Base-by-base conservation (phyloP, 1,139 yeast species). In the Geotrichum fermentans region DNA sequence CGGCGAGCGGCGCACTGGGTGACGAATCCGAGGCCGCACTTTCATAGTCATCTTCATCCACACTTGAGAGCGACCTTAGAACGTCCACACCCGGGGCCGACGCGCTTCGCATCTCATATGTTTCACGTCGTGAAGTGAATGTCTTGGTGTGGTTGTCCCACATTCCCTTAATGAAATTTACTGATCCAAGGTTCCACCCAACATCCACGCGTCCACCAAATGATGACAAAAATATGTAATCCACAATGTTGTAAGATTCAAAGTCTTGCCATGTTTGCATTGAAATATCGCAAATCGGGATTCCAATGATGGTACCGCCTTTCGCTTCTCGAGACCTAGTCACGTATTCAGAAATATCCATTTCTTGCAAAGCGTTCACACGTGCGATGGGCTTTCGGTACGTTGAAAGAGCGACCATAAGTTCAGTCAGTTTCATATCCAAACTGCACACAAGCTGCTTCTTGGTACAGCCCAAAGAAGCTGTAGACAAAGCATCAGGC, bases 141-240 rank as follows among this genome's bases (percentile, higher is more conserved):
- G 85, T 76, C 36, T 75, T 71, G 0, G 78, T 79, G 67, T 90
- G 96, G 2, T 89, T 79, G 11, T 83, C 73, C 83, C 84, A 86
- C 96, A 92, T 88, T 58, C 88, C 96, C 40, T 95, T 74, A 34
- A 92, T 87, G 57, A 88, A 88, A 58, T 85, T 86, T n/a, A 90
- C 82, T 0, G 95, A 83, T 0, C 97, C 97, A 43, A 92, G 70
- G 62, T 92, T 92, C 97, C 97, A 92, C 40, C 89, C 78, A 2
- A 92, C 81, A 55, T 88, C 95, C 40, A 92, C 95, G 10, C 88
- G 79, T 28, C 96, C 96, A 10, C 89, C 95, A 69, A 92, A 88
- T 1, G 81, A 73, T 33, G 92, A 81, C 44, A 73, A 75, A 62
- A 77, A 90, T 3, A 75, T 68, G 59, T 82, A 87, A 57, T 84